phyloP scores from a whole-genome alignment of 176 grass and related monocot genomes.

The Triticum timopheevii region DNA sequence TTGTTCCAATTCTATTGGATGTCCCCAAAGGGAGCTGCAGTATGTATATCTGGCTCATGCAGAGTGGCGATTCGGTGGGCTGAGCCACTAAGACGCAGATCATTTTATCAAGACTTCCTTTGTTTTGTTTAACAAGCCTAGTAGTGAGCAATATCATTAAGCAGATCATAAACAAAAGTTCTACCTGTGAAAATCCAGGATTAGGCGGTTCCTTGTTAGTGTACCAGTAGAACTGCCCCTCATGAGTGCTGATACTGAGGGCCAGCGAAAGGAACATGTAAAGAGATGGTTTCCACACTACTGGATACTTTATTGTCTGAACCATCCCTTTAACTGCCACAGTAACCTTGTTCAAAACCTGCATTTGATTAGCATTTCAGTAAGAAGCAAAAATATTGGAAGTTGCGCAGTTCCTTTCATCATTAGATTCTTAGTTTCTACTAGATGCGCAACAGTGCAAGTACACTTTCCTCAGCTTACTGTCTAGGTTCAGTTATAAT shows the following conservation, averaged over 20 bases:
- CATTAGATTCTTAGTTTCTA: background rate
- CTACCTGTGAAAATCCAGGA: conserved; percentile 90
- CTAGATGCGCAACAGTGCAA: conserved; percentile 3
- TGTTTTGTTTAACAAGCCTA: background rate
- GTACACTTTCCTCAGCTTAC: background rate
- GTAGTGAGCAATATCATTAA: conserved; percentile 27
- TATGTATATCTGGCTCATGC: background rate
- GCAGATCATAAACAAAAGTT: conserved; percentile 11
- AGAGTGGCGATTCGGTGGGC: background rate
- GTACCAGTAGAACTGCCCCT: conserved; percentile 95
- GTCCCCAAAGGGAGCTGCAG: no score
- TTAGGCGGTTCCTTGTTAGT: conserved; percentile 68
- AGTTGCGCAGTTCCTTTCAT: background rate
- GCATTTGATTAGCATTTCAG: conserved; percentile 29
- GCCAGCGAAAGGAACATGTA: conserved; percentile 87
- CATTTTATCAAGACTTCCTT: background rate
- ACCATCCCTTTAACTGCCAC: conserved; percentile 61
- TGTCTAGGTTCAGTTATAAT: background rate
- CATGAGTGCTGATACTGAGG: conserved; percentile 86
- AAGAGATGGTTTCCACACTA: conserved; percentile 84
- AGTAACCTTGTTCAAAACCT: conserved; percentile 61
- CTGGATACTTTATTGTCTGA: conserved; percentile 65
- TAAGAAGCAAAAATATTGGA: conserved; percentile 6
- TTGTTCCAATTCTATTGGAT: no score
- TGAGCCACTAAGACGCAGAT: background rate